Conservation (phyloP, 768 basidiomycete genomes). For the Russula sp. region DNA sequence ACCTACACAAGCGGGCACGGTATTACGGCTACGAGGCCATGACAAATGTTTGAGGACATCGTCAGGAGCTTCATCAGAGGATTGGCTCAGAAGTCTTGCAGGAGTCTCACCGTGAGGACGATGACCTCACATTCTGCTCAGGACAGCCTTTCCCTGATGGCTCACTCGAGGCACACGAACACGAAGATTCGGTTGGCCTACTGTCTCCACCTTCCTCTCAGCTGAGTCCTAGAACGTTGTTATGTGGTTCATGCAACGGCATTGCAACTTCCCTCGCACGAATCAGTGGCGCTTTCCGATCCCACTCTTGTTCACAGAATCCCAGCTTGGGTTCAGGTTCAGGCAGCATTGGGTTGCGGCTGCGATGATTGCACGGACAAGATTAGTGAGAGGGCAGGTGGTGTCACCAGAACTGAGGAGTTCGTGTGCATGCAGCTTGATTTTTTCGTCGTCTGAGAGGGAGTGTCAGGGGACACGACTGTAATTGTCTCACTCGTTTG, state of each 20-base stretch:
- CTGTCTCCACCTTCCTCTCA: slow-evolving; percentile 44
- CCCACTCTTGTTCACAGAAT: slow-evolving; percentile 22
- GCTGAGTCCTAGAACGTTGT: slow-evolving; percentile 51
- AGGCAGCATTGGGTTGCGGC: slow-evolving; percentile 19
- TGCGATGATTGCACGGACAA: not conserved
- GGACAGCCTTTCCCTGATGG: too few relatives aligned
- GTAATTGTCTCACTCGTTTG: not conserved
- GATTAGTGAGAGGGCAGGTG: slow-evolving; percentile 11
- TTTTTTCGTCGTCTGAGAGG: slow-evolving; percentile 13
- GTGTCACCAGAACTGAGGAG: slow-evolving; percentile 2
- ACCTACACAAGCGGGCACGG: too few relatives aligned
- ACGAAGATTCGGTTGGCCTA: slow-evolving; percentile 59
- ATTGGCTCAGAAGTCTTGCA: too few relatives aligned
- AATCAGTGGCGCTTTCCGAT: slow-evolving; percentile 34
- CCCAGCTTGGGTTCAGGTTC: slow-evolving; percentile 25
- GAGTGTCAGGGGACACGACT: slow-evolving; percentile 15
- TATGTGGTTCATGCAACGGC: slow-evolving; percentile 44
- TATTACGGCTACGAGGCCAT: too few relatives aligned
- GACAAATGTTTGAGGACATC: too few relatives aligned
- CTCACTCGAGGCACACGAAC: slow-evolving; percentile 46
- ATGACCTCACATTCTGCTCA: too few relatives aligned
- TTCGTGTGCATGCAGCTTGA: too few relatives aligned
- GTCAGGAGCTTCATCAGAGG: too few relatives aligned
- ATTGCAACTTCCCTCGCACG: slow-evolving; percentile 48
- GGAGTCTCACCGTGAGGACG: too few relatives aligned